Conservation (phyloP, 495 filamentous ascomycete species). For the Friedmanniomyces simplex region DNA sequence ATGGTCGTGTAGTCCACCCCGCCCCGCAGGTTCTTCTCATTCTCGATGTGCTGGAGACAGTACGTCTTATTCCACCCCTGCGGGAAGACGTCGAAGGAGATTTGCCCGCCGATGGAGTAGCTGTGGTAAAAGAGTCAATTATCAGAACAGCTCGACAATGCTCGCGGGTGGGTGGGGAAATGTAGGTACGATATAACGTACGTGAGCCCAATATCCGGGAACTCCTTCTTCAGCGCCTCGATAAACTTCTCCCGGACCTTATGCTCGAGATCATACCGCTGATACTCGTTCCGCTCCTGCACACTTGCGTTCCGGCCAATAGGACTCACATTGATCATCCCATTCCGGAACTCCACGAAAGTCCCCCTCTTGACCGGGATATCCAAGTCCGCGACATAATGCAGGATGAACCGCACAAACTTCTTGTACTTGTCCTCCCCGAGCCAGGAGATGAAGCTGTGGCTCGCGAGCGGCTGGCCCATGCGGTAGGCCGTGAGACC, state of each 20-base stretch:
- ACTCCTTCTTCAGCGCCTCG: conserved; percentile 62
- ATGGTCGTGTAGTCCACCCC: conserved; percentile 73
- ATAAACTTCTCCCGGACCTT: conserved; percentile 65
- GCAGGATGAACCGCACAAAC: conserved; percentile 73
- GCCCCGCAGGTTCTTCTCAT: conserved; percentile 57
- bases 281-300: conserved; percentile 70
- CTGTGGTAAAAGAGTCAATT: conserved; percentile 30
- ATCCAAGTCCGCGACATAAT: conserved; percentile 81
- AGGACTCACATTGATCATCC: conserved; percentile 92
- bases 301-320: conserved; percentile 80
- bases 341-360: conserved; percentile 92
- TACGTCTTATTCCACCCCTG: conserved; percentile 98
- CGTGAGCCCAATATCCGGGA: conserved; percentile 76
- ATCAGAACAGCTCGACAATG: not conserved
- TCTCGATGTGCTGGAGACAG: conserved; percentile 76
- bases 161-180: not conserved
- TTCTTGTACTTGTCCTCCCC: conserved; percentile 89
- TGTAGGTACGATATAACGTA: conserved; percentile 37
- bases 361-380: conserved; percentile 87
- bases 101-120: conserved; percentile 89
- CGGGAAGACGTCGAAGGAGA: conserved; percentile 97
- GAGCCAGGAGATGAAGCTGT: conserved; percentile 83
- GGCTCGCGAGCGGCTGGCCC: conserved; percentile 58
- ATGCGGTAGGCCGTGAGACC: conserved; percentile 82
- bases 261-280: conserved; percentile 66